phyloP scores from a whole-genome alignment of 176 grass and related monocot genomes.

The Tillandsia leiboldiana region DNA sequence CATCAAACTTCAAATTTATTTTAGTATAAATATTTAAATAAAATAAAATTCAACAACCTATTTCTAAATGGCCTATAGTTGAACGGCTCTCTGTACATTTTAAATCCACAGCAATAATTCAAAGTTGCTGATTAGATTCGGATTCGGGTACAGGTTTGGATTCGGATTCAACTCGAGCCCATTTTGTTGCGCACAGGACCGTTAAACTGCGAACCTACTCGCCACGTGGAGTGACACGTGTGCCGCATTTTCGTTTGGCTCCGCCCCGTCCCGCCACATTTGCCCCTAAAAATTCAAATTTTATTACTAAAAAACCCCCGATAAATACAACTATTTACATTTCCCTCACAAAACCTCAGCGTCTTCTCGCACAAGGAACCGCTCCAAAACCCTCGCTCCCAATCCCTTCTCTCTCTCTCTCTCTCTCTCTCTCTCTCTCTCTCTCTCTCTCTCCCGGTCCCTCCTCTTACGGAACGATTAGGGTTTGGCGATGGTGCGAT shows the following conservation, averaged over 20 bases:
- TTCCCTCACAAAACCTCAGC: background rate
- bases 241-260: background rate
- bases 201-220: background rate
- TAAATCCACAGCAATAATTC: no score
- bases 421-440: conserved; percentile 17
- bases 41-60: no score
- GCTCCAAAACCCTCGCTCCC: background rate
- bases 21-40: no score
- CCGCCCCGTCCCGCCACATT: conserved; percentile 7
- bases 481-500: conserved; percentile 31
- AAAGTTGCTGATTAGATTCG: no score
- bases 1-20: no score
- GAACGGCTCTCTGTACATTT: no score
- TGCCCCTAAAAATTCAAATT: conserved; percentile 9
- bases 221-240: background rate
- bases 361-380: background rate
- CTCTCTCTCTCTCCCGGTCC: background rate
- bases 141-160: background rate
- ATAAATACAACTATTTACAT: background rate
- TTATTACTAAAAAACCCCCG: background rate
- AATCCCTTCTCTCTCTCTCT: conserved; percentile 8
- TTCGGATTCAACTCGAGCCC: background rate
- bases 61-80: no score
- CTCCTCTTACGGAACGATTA: background rate
- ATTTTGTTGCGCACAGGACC: background rate